These are phyloP conservation scores for Stephanodiscus triporus DNA, from an alignment of 108 stramenopile species.

Conservation along the genomic window DNA sequence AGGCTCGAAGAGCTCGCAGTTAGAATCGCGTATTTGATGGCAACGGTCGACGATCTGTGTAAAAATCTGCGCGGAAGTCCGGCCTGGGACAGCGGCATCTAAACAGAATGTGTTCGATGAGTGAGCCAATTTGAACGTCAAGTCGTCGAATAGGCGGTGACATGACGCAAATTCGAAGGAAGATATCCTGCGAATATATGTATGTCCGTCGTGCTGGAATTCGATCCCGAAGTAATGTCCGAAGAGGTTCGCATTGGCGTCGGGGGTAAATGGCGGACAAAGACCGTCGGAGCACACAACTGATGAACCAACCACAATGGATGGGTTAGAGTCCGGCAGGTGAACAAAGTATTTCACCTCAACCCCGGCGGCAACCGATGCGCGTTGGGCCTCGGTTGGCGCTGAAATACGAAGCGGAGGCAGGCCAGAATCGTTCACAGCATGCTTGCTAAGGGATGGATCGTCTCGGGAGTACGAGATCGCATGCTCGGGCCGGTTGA, in stretches of 20 bases:
- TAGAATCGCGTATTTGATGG: not conserved
- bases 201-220: not conserved
- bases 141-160: constrained; percentile 1
- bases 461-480: not conserved
- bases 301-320: too few relatives aligned
- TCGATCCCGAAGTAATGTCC: constrained; percentile 9
- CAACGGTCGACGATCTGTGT: not conserved
- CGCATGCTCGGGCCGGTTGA: not conserved
- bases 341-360: too few relatives aligned
- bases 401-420: not conserved
- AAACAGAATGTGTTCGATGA: not conserved
- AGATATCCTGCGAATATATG: constrained; percentile 10
- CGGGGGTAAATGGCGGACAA: not conserved
- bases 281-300: too few relatives aligned
- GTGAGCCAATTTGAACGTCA: constrained; percentile 2
- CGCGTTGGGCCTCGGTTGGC: too few relatives aligned
- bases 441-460: not conserved
- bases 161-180: constrained; percentile 20
- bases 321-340: too few relatives aligned
- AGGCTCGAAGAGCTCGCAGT: constrained; percentile 5
- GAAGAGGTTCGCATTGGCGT: too few relatives aligned
- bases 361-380: too few relatives aligned
- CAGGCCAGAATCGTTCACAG: too few relatives aligned
- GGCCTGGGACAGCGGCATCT: constrained; percentile 6
- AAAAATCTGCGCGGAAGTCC: constrained; percentile 9